A percentile compares a stretch with the other conserved stretches of the same genome.
These are phyloP conservation scores for Boletellus emodensis DNA, from an alignment of 768 basidiomycete genomes.

Conservation along the genomic window DNA sequence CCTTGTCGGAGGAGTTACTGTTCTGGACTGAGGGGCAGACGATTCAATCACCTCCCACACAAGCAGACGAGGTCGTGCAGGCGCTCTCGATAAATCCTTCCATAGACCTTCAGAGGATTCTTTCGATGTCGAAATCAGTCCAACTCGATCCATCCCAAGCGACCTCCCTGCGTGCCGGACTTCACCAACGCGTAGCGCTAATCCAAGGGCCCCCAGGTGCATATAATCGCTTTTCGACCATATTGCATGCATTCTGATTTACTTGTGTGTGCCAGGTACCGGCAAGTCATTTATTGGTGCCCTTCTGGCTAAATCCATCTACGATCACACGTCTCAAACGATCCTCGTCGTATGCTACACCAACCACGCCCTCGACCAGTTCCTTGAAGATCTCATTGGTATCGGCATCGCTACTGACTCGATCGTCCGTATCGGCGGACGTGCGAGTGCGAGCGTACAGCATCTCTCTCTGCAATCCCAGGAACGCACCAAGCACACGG, in stretches of 20 bases:
- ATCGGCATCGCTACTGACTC: constrained; percentile 48
- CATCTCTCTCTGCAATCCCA: constrained; percentile 45
- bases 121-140: constrained; percentile 38
- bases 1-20: constrained; percentile 50
- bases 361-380: constrained; percentile 71
- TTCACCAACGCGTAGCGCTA: constrained; percentile 53
- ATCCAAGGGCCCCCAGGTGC: constrained; percentile 73
- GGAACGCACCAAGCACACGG: constrained; percentile 14
- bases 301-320: constrained; percentile 56
- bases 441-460: constrained; percentile 47
- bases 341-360: constrained; percentile 73
- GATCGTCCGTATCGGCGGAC: constrained; percentile 59
- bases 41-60: constrained; percentile 5
- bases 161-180: constrained; percentile 44
- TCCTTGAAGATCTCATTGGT: constrained; percentile 57
- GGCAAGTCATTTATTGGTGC: constrained; percentile 75
- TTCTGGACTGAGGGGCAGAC: constrained; percentile 44
- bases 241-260: not conserved
- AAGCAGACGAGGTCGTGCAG: constrained; percentile 22
- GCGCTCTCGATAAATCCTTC: constrained; percentile 30
- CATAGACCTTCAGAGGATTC: constrained; percentile 37
- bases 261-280: constrained; percentile 44
- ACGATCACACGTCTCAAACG: constrained; percentile 42
- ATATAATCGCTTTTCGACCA: constrained; percentile 1
- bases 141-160: constrained; percentile 51